Evolutionary conservation across 176 grass and related monocot genomes (phyloP).

Genomic region (Oryza coarctata): DNA sequence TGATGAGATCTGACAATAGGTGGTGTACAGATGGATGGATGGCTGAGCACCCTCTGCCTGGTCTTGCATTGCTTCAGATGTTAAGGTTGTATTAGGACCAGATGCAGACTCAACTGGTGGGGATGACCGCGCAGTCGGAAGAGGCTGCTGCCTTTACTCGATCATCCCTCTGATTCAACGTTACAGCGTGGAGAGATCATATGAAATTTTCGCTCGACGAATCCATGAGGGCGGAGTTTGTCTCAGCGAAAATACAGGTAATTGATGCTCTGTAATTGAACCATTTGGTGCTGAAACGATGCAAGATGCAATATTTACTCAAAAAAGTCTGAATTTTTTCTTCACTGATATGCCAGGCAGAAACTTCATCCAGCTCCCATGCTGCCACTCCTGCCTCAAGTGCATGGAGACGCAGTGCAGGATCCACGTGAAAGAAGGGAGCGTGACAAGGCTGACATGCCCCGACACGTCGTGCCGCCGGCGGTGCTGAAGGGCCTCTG

Average conservation of each 20-base stretch:
- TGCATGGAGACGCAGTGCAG: slow-evolving; percentile 19
- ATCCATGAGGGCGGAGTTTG: background rate
- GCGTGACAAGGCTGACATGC: background rate
- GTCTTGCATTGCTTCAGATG: slow-evolving; percentile 35
- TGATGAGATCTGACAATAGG: slow-evolving; percentile 57
- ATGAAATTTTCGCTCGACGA: background rate
- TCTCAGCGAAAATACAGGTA: background rate
- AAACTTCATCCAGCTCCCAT: slow-evolving; percentile 4
- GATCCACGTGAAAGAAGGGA: slow-evolving; percentile 21
- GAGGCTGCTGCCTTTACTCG: slow-evolving; percentile 18
- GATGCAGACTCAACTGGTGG: background rate
- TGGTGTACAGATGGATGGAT: slow-evolving; percentile 55
- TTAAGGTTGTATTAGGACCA: slow-evolving; percentile 21
- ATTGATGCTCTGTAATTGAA: too few species aligned
- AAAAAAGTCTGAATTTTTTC: too few species aligned
- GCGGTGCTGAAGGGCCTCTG: slow-evolving; percentile 41
- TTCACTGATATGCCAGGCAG: background rate
- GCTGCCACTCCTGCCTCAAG: slow-evolving; percentile 3
- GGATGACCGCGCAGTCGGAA: slow-evolving; percentile 38
- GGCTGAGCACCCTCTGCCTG: slow-evolving; percentile 36
- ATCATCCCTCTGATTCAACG: slow-evolving; percentile 38
- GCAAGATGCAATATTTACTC: background rate
- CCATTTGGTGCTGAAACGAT: background rate
- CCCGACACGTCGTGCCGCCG: slow-evolving; percentile 21
- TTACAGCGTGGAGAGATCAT: background rate